phyloP scores from a whole-genome alignment of 345 rosid genomes.

The Lumnitzera racemosa region DNA sequence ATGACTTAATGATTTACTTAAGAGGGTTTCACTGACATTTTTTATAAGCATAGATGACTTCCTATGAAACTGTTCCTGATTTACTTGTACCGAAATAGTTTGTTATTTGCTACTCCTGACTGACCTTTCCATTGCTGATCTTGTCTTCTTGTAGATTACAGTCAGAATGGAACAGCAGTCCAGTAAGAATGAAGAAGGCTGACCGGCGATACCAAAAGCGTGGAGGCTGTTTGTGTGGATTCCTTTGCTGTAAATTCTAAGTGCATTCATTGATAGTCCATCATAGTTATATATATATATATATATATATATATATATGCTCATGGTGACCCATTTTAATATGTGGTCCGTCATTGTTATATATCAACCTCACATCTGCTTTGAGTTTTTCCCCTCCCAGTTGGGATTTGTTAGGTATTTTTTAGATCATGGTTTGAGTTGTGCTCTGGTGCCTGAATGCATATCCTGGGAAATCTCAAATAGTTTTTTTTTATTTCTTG shows the following conservation, averaged over 20 bases:
- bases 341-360: not conserved
- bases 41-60: not conserved
- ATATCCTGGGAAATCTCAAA: too few relatives aligned
- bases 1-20: too few relatives aligned
- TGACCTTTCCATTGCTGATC: too few relatives aligned
- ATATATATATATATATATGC: not conserved
- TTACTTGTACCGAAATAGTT: too few relatives aligned
- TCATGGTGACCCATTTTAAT: not conserved
- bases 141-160: constrained; percentile 17
- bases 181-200: constrained; percentile 29
- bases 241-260: constrained; percentile 35
- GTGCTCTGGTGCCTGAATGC: too few relatives aligned
- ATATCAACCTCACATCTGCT: too few relatives aligned
- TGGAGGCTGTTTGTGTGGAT: constrained; percentile 19
- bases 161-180: constrained; percentile 39
- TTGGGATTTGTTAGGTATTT: too few relatives aligned
- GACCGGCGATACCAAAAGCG: constrained; percentile 15
- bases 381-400: too few relatives aligned
- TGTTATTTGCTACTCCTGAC: too few relatives aligned
- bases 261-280: not conserved
- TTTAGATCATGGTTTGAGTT: too few relatives aligned
- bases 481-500: too few relatives aligned
- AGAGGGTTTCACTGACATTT: not conserved
- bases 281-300: constrained; percentile 6
- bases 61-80: too few relatives aligned